A percentile compares a stretch with the other conserved stretches of the same genome.
phyloP scores from a whole-genome alignment of 2,329 filamentous ascomycete species.

The Phaeosphaeriaceae sp. region DNA sequence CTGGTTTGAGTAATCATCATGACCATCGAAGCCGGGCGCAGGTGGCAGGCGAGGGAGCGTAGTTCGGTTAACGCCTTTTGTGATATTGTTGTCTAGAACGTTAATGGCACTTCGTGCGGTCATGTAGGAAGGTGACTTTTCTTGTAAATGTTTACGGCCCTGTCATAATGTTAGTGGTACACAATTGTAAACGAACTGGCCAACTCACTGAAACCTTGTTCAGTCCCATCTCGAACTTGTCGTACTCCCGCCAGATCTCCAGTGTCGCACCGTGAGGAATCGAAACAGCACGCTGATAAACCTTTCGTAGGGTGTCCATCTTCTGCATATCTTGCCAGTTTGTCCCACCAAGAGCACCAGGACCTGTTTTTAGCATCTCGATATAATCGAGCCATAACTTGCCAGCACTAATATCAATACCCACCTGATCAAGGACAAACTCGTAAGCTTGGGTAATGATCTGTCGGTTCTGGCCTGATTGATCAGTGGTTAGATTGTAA shows the following conservation, averaged over 20 bases:
- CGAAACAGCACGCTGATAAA: conserved; percentile 87
- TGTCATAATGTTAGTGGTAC: conserved; percentile 47
- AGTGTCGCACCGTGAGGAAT: conserved; percentile 86
- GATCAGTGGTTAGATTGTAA: conserved; percentile 84
- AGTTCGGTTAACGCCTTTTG: conserved; percentile 74
- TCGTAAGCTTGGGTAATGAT: conserved; percentile 89
- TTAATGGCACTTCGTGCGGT: conserved; percentile 90
- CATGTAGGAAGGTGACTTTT: conserved; percentile 93
- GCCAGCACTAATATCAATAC: conserved; percentile 88
- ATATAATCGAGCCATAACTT: conserved; percentile 94
- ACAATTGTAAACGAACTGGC: background rate
- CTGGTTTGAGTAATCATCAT: conserved; percentile 82
- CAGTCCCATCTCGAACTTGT: conserved; percentile 90
- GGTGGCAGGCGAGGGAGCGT: conserved; percentile 84
- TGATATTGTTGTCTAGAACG: conserved; percentile 90
- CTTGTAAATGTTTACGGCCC: conserved; percentile 93
- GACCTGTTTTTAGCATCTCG: conserved; percentile 86
- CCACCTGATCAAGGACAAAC: conserved; percentile 87
- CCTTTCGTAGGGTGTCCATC: conserved; percentile 90
- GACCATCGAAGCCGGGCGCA: conserved; percentile 82
- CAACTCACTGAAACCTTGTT: conserved; percentile 84
- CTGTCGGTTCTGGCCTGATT: conserved; percentile 75
- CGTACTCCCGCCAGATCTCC: conserved; percentile 94
- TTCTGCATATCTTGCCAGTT: conserved; percentile 98
- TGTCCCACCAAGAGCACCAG: conserved; percentile 82